A percentile compares a stretch with the other conserved stretches of the same genome.
Conservation (phyloP, 2,329 filamentous ascomycete species). For the Ascomycota sp. region DNA sequence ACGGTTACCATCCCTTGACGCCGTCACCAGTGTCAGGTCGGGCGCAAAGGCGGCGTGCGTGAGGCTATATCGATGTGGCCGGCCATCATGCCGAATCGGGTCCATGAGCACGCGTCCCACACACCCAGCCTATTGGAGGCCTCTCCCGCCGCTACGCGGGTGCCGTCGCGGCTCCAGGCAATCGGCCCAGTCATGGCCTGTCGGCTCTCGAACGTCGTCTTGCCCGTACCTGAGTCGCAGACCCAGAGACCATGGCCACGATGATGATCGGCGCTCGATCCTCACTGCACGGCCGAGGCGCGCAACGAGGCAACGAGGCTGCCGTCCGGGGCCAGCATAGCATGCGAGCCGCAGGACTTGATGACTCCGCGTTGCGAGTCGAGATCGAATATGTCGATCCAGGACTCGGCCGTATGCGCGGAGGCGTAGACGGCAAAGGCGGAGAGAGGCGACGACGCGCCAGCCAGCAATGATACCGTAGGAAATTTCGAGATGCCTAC, state of each 20-base stretch:
- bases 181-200: constrained; percentile 10
- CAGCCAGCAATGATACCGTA: too few species aligned
- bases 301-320: constrained; percentile 10
- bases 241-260: constrained; percentile 12
- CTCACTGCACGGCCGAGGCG: constrained; percentile 11
- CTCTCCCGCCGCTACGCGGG: constrained; percentile 12
- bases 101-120: constrained; percentile 12
- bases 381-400: constrained; percentile 16
- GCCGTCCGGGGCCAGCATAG: constrained; percentile 8
- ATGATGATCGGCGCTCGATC: constrained; percentile 11
- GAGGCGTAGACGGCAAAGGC: constrained; percentile 13
- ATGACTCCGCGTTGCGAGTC: constrained; percentile 8
- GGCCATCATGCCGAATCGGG: constrained; percentile 11
- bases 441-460: constrained; percentile 3
- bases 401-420: constrained; percentile 11
- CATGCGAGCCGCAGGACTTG: constrained; percentile 12
- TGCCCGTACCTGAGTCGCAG: constrained; percentile 11
- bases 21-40: constrained; percentile 13
- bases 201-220: constrained; percentile 12
- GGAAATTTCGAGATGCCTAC: constrained; percentile 9
- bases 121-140: constrained; percentile 10
- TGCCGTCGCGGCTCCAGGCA: constrained; percentile 13
- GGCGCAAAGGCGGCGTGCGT: constrained; percentile 17
- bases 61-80: constrained; percentile 16
- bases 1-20: constrained; percentile 17